Evolutionary conservation across 164 flowering plant species (phyloP).

Genomic region (Paratinospora sagittata): DNA sequence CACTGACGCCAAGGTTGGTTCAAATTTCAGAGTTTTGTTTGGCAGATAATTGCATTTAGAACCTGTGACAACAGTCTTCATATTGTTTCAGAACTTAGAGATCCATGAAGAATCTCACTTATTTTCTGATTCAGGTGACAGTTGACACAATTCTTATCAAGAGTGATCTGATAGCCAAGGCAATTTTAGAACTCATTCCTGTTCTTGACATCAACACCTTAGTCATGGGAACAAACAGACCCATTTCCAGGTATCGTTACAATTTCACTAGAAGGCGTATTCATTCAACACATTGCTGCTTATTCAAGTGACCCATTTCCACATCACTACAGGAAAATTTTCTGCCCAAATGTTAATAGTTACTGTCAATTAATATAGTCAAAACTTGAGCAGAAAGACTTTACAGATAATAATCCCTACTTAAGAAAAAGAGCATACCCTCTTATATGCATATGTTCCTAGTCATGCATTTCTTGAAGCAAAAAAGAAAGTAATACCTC

Average conservation of each 20-base stretch:
- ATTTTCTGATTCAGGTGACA: conserved; percentile 41
- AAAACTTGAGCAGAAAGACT: too few species aligned
- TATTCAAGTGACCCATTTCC: too few species aligned
- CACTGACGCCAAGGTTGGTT: conserved; percentile 48
- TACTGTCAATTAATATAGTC: too few species aligned
- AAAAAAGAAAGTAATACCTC: too few species aligned
- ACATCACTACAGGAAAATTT: too few species aligned
- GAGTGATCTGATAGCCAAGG: conserved; percentile 49
- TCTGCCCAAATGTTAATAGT: too few species aligned
- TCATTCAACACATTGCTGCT: too few species aligned
- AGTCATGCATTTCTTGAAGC: too few species aligned
- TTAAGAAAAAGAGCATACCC: too few species aligned
- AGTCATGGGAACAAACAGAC: conserved; percentile 61
- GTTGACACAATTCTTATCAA: conserved; percentile 82
- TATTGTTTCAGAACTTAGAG: background rate
- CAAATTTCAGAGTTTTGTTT: background rate
- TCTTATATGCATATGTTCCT: too few species aligned
- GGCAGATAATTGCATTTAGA: background rate
- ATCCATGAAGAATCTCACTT: background rate
- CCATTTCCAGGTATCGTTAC: conserved; percentile 35
- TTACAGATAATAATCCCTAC: too few species aligned
- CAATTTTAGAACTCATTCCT: conserved; percentile 69
- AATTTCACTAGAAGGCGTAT: too few species aligned
- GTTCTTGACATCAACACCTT: conserved; percentile 63
- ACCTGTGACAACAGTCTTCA: background rate